Evolutionary conservation across 441 rosid species (phyloP).

Genomic region (Gossypium laxum): DNA sequence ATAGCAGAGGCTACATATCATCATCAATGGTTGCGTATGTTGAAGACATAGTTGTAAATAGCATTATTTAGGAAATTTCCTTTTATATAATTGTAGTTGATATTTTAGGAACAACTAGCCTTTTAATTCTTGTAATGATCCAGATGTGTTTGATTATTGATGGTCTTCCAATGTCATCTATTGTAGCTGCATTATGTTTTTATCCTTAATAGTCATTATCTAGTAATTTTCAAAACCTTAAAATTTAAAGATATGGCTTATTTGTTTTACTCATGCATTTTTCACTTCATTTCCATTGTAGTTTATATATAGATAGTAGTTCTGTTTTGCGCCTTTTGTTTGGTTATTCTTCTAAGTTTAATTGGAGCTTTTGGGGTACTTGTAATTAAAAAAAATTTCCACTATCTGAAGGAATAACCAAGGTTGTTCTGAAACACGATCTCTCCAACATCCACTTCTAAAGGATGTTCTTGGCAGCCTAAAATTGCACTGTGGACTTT

Average conservation of each 20-base stretch:
- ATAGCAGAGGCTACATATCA: neutral
- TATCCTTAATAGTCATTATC: neutral
- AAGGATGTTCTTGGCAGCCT: neutral
- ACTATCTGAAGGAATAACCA: neutral
- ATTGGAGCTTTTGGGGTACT: neutral
- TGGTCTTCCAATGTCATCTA: neutral
- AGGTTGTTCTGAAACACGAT: neutral
- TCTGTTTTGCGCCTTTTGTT: neutral
- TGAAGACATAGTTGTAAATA: neutral
- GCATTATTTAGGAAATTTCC: neutral
- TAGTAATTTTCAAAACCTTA: neutral
- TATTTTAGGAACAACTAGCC: neutral
- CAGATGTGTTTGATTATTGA: neutral
- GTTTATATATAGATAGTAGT: neutral
- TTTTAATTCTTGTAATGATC: neutral
- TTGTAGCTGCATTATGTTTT: neutral
- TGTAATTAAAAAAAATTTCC: neutral
- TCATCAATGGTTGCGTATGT: neutral
- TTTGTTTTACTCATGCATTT: neutral
- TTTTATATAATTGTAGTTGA: neutral
- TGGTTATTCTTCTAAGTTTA: neutral
- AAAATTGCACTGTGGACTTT: neutral
- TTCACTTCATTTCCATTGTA: neutral
- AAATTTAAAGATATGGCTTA: neutral
- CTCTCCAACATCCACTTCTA: neutral